Evolutionary conservation across 2,329 filamentous ascomycete genomes (phyloP).

Genomic region (Coleophoma cylindrospora): DNA sequence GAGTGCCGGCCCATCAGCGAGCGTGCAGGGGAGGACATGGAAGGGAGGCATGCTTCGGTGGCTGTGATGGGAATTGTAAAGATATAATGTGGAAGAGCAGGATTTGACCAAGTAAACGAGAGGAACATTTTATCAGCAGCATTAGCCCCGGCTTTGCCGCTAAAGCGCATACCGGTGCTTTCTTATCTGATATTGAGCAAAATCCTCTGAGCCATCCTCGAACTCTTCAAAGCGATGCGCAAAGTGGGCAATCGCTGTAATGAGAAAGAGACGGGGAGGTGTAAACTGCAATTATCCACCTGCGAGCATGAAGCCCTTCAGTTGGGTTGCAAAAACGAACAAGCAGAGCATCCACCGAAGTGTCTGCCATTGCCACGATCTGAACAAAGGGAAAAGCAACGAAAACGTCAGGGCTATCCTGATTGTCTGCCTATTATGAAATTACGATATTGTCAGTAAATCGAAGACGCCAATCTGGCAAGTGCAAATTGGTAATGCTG

Average conservation of each 20-base stretch:
- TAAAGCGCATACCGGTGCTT: too few species aligned
- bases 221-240: neutral
- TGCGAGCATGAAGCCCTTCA: neutral
- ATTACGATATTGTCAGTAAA: neutral
- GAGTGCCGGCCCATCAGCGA: too few species aligned
- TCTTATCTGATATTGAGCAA: too few species aligned
- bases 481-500: neutral
- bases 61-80: too few species aligned
- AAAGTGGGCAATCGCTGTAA: neutral
- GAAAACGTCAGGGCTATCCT: slow-evolving; percentile 2
- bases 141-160: too few species aligned
- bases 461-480: neutral
- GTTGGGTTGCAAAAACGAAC: neutral
- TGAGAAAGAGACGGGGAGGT: neutral
- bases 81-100: too few species aligned
- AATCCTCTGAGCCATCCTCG: too few species aligned
- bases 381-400: neutral
- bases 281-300: neutral
- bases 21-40: too few species aligned
- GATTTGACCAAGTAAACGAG: too few species aligned
- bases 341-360: neutral
- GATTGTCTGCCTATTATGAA: slow-evolving; percentile 10
- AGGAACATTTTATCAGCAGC: too few species aligned
- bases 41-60: too few species aligned
- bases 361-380: neutral